Conservation (phyloP, 2,329 filamentous ascomycete species). For the Gnomoniopsis sp. region DNA sequence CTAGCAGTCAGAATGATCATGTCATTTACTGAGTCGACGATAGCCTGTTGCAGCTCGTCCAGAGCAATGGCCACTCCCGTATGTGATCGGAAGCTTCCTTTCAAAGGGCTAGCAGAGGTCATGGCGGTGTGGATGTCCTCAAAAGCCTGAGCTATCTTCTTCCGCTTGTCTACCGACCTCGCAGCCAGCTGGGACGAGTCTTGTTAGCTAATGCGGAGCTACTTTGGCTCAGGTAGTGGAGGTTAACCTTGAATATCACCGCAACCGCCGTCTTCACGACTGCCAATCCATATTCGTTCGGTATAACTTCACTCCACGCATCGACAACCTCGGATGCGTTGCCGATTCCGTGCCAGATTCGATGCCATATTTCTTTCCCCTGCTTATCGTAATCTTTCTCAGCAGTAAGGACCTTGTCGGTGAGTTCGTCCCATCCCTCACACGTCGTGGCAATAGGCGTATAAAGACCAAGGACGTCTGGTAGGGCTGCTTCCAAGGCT, state of each 20-base stretch:
- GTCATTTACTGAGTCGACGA: constrained; percentile 2
- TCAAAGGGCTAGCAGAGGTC: neutral
- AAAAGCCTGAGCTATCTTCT: neutral
- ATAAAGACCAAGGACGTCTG: neutral
- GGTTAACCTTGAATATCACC: constrained; percentile 4
- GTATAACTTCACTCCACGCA: constrained; percentile 5
- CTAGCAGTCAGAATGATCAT: neutral
- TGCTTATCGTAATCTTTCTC: neutral
- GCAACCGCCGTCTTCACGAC: constrained; percentile 7
- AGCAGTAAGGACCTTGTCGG: neutral
- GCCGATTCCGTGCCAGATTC: constrained; percentile 2
- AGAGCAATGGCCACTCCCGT: neutral
- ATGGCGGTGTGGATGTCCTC: constrained; percentile 3
- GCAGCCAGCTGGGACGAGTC: neutral
- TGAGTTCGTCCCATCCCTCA: neutral
- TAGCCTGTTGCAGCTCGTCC: neutral
- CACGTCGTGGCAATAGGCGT: neutral
- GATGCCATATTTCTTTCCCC: neutral
- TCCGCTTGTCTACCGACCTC: neutral
- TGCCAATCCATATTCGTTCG: constrained; percentile 5
- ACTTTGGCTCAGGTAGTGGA: too few species aligned
- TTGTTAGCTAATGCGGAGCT: neutral
- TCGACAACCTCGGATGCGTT: neutral
- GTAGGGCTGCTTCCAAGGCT: neutral
- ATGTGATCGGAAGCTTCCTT: neutral